Evolutionary conservation across 306 rosid genomes (phyloP).

Genomic region (Sophora flavescens): DNA sequence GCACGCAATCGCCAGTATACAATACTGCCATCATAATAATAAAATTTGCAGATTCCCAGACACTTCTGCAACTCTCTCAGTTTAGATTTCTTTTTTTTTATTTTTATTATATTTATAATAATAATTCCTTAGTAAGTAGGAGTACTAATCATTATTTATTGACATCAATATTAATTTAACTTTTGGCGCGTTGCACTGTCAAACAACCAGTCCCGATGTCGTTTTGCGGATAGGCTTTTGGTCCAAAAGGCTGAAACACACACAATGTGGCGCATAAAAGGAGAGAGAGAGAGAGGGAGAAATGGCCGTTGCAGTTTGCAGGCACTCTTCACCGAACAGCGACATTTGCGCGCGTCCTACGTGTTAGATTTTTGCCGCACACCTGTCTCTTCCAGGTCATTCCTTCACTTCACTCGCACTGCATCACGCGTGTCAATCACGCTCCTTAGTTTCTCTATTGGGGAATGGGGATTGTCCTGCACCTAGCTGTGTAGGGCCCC

Average conservation of each 20-base stretch:
- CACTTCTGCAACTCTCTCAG: background rate
- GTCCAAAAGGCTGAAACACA: slow-evolving; percentile 3
- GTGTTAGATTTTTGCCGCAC: slow-evolving; percentile 62
- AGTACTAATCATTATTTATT: too few relatives aligned
- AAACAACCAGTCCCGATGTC: slow-evolving; percentile 28
- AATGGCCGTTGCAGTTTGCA: slow-evolving; percentile 42
- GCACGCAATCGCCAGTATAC: background rate
- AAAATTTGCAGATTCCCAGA: background rate
- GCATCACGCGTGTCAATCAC: slow-evolving; percentile 36
- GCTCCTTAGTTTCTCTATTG: slow-evolving; percentile 1
- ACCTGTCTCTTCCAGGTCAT: slow-evolving; percentile 50
- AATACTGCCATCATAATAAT: background rate
- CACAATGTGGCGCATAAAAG: slow-evolving; percentile 29
- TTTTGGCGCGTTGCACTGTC: background rate
- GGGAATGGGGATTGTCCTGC: background rate
- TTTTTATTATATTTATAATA: background rate
- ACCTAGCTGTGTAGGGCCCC: slow-evolving; percentile 42
- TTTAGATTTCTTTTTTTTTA: background rate
- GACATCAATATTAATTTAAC: background rate
- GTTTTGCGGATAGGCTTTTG: slow-evolving; percentile 11
- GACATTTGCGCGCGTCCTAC: slow-evolving; percentile 72
- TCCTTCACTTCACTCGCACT: slow-evolving; percentile 42
- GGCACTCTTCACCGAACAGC: slow-evolving; percentile 49
- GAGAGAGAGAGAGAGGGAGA: slow-evolving; percentile 9
- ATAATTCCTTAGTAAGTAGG: too few relatives aligned